Conservation (phyloP, 768 basidiomycete species). For the Lactarius vividus region DNA sequence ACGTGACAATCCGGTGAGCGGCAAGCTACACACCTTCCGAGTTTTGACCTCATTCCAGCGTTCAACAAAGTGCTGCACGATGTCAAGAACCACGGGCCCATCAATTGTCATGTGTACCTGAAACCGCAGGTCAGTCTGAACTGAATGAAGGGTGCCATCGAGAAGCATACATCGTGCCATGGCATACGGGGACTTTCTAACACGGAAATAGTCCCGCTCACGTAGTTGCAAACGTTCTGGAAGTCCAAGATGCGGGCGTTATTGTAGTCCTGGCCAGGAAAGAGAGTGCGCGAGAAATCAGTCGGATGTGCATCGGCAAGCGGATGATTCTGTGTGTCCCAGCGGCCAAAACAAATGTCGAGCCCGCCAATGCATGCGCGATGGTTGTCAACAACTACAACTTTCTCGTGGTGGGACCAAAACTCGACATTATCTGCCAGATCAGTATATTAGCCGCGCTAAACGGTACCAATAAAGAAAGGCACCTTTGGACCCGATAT, state of each 20-base stretch:
- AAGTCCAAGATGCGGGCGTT: conserved; percentile 87
- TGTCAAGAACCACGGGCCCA: conserved; percentile 83
- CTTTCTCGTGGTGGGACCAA: conserved; percentile 94
- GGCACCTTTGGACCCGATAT: conserved; percentile 73
- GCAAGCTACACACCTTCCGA: conserved; percentile 51
- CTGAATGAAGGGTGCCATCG: conserved; percentile 8
- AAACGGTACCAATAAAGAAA: background rate
- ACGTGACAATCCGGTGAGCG: background rate
- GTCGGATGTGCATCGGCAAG: conserved; percentile 92
- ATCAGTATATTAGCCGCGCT: background rate
- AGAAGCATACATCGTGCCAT: conserved; percentile 83
- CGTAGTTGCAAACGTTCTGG: conserved; percentile 71
- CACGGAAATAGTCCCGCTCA: conserved; percentile 64
- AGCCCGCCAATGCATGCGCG: conserved; percentile 88
- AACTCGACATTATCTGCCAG: conserved; percentile 68
- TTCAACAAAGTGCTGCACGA: conserved; percentile 91
- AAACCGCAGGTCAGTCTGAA: conserved; percentile 2
- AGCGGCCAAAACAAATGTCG: conserved; percentile 95
- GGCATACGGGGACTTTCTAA: conserved; percentile 79
- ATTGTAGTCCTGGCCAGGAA: conserved; percentile 94
- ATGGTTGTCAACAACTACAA: conserved; percentile 86
- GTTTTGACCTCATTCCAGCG: conserved; percentile 90
- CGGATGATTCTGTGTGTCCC: conserved; percentile 91
- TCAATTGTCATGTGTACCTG: conserved; percentile 82
- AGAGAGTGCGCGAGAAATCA: conserved; percentile 74